phyloP scores from a whole-genome alignment of 176 grass and related monocot species.

The Lolium multiflorum region DNA sequence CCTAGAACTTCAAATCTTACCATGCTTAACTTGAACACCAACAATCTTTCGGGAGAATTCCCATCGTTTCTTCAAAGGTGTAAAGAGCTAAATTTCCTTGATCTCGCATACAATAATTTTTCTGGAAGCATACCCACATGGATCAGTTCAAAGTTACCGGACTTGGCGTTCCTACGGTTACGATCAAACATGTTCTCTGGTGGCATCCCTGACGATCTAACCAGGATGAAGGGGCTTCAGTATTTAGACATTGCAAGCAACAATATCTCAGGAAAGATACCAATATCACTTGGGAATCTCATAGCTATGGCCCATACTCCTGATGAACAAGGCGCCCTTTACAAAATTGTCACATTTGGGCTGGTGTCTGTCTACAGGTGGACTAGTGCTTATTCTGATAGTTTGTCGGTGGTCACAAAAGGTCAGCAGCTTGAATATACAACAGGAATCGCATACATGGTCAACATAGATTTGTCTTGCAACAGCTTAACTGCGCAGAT shows the following conservation, averaged over 20 bases:
- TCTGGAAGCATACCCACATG: not conserved
- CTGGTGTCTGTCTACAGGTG: rapidly evolving
- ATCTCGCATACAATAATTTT: not conserved
- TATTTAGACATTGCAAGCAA: constrained; percentile 26
- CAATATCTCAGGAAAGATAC: constrained; percentile 16
- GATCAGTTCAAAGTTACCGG: not conserved
- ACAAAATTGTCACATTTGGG: not conserved
- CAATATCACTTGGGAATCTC: constrained; percentile 4
- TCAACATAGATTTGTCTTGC: constrained; percentile 33
- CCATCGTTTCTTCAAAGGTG: not conserved
- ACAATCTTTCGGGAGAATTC: not conserved
- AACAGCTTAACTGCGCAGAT: constrained; percentile 18
- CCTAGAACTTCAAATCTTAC: not conserved
- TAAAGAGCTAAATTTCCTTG: not conserved
- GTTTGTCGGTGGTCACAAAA: not conserved
- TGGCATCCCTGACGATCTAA: not conserved
- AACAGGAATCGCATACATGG: not conserved
- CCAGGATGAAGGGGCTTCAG: constrained; percentile 16
- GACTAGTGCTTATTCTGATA: not conserved
- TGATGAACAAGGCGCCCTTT: not conserved
- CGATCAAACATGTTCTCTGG: constrained; percentile 30
- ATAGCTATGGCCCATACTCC: not conserved
- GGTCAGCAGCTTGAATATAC: not conserved
- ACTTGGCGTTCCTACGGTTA: not conserved
- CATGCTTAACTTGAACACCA: constrained; percentile 2